Conservation (phyloP, 768 basidiomycete genomes). For the Nidula microcarpa region DNA sequence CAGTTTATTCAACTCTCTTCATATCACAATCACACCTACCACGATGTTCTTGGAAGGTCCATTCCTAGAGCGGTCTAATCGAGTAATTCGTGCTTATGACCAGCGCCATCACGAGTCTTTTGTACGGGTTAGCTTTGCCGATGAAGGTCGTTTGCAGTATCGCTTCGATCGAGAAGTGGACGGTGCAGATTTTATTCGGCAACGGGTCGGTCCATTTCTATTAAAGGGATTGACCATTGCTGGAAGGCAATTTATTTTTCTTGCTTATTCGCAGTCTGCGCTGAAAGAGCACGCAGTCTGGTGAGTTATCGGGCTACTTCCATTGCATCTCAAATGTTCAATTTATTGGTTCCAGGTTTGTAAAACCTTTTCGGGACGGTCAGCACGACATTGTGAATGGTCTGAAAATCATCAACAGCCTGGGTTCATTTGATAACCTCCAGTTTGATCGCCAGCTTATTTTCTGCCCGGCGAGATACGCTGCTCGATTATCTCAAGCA, state of each 20-base stretch:
- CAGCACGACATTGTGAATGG: slow-evolving; percentile 31
- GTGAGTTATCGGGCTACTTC: slow-evolving; percentile 19
- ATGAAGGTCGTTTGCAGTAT: slow-evolving; percentile 52
- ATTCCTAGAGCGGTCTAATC: slow-evolving; percentile 56
- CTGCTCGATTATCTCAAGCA: slow-evolving; percentile 67
- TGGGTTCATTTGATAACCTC: slow-evolving; percentile 53
- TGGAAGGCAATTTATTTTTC: slow-evolving; percentile 52
- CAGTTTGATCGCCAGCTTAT: slow-evolving; percentile 42
- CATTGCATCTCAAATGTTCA: neutral
- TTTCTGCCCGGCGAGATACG: slow-evolving; percentile 67
- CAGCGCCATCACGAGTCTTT: slow-evolving; percentile 46
- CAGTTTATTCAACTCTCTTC: slow-evolving; percentile 25
- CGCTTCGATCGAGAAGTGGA: slow-evolving; percentile 57
- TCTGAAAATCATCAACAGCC: slow-evolving; percentile 42
- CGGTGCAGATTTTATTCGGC: slow-evolving; percentile 42
- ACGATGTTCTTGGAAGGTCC: slow-evolving; percentile 51
- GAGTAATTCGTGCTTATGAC: slow-evolving; percentile 53
- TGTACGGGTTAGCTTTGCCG: slow-evolving; percentile 59
- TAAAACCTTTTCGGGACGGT: slow-evolving; percentile 47
- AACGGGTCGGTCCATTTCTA: slow-evolving; percentile 42
- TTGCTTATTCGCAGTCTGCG: slow-evolving; percentile 74
- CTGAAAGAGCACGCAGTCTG: slow-evolving; percentile 65
- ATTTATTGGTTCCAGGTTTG: slow-evolving; percentile 44
- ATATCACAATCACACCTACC: slow-evolving; percentile 49
- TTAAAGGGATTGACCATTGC: slow-evolving; percentile 50